Evolutionary conservation across 1,284 basidiomycete species (phyloP).

Genomic region (Trichosporon coremiiforme): DNA sequence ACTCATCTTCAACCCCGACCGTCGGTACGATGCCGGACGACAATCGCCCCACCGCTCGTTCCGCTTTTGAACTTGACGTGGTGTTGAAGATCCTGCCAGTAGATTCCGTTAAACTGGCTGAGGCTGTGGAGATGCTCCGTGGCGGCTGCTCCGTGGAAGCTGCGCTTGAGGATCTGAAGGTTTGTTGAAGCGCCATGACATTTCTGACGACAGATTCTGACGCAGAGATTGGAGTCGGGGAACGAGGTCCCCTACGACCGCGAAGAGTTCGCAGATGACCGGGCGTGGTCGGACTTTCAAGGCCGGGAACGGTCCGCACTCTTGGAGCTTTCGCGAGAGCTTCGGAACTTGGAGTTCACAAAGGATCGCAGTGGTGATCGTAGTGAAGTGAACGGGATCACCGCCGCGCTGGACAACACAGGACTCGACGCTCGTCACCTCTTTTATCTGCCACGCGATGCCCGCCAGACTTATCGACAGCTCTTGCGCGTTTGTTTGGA

Average conservation of each 20-base stretch:
- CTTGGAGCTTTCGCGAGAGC: conserved; percentile 55
- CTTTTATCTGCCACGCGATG: conserved; percentile 84
- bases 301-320: conserved; percentile 79
- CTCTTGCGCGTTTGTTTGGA: conserved; percentile 82
- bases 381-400: conserved; percentile 63
- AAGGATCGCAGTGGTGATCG: conserved; percentile 23
- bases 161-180: conserved; percentile 75
- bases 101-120: conserved; percentile 27
- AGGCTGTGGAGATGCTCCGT: conserved; percentile 28
- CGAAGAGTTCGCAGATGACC: conserved; percentile 79
- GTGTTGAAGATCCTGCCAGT: neutral
- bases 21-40: neutral
- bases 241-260: conserved; percentile 78
- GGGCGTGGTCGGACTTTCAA: conserved; percentile 82
- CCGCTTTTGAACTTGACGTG: neutral
- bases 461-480: conserved; percentile 78
- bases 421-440: conserved; percentile 31
- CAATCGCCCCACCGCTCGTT: neutral
- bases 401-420: neutral
- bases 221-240: conserved; percentile 87
- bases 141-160: conserved; percentile 61
- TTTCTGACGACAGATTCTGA: conserved; percentile 74
- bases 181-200: too few relatives aligned
- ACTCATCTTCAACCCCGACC: neutral
- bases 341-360: conserved; percentile 31